phyloP scores from a whole-genome alignment of 1,284 basidiomycete species.

The Pascua guehoae region DNA sequence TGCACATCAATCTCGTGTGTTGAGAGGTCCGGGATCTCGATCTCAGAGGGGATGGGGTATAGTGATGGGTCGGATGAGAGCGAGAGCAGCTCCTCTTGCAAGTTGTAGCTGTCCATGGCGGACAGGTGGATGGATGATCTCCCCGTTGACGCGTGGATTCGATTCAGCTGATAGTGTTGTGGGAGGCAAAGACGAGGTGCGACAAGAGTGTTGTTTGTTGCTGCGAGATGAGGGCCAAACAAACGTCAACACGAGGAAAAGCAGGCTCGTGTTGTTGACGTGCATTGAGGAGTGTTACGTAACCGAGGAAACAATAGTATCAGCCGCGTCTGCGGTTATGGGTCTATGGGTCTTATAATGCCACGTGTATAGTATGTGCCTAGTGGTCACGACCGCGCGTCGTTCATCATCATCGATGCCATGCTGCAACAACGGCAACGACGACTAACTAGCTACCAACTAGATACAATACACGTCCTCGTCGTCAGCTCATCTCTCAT shows the following conservation, averaged over 20 bases:
- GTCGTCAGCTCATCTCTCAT: not conserved
- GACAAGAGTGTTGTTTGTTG: not conserved
- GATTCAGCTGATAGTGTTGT: not conserved
- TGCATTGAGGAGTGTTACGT: not conserved
- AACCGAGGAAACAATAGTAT: not conserved
- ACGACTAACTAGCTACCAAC: not conserved
- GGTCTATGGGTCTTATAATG: no score
- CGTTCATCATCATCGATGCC: constrained; percentile 4
- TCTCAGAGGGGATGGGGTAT: constrained; percentile 63
- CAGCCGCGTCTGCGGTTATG: no score
- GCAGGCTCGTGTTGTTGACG: constrained; percentile 12
- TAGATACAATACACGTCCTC: not conserved
- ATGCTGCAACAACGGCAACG: not conserved
- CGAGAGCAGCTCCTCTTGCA: constrained; percentile 68
- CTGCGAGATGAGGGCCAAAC: constrained; percentile 7
- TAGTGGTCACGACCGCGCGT: constrained; percentile 9
- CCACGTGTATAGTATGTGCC: no score
- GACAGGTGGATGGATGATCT: not conserved
- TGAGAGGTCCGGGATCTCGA: constrained; percentile 58
- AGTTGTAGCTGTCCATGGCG: constrained; percentile 57
- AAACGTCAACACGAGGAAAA: constrained; percentile 4
- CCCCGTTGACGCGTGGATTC: not conserved
- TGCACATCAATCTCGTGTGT: constrained; percentile 48
- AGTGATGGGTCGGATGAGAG: constrained; percentile 56
- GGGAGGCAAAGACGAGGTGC: not conserved